Base-by-base conservation (phyloP, 495 filamentous ascomycete species). In the Penicillium malachiteum region DNA sequence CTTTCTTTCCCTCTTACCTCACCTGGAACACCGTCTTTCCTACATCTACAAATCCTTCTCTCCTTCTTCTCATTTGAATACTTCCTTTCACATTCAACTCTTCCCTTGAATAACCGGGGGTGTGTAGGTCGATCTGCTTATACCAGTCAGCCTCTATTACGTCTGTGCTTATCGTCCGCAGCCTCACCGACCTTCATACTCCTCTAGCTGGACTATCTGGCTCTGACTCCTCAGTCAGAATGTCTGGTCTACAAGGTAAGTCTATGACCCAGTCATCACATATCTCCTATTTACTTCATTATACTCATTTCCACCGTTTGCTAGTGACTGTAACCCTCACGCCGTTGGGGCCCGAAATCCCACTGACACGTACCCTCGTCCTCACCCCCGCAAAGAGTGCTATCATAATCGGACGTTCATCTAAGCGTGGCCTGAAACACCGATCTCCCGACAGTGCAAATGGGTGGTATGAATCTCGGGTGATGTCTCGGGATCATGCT, bases 401-500 rank as follows among this genome's bases (percentile, higher is more conserved):
- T 32, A 42, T 58, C 13, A 77, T 40, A 54, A 71, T 90, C 61
- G 87, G 86, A 34, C 76, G 87, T 60, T 73, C 83, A 12, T 89
- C 86, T 2, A 84, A 82, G 57, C 82, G 78, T 38, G 69, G 76
- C 12, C 58, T 43, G 31, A 85, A 85, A 67, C 77, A 79, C 50
- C 72, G 86, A 9, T 38, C 69, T 8, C 72, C 80, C 13, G 65
- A 67, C 21, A 34, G 39, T 3, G 67, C 85, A 50, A 96, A 95
- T 72, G 87, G 77, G 9, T 89, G 83, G 78, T 90, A 92, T 56
- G 83, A 92, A 33, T 91, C 84, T 60, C 82, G 89, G 0, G 89
- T 95, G 21, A 87, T 96, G 80, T 94, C 89, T 30, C 80, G 91
- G 31, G 68, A 82, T 9, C 91, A 96, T 73, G 91, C 90, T 10